Evolutionary conservation across 176 grass and related monocot genomes (phyloP).

Genomic region (Tillandsia fasciculata): DNA sequence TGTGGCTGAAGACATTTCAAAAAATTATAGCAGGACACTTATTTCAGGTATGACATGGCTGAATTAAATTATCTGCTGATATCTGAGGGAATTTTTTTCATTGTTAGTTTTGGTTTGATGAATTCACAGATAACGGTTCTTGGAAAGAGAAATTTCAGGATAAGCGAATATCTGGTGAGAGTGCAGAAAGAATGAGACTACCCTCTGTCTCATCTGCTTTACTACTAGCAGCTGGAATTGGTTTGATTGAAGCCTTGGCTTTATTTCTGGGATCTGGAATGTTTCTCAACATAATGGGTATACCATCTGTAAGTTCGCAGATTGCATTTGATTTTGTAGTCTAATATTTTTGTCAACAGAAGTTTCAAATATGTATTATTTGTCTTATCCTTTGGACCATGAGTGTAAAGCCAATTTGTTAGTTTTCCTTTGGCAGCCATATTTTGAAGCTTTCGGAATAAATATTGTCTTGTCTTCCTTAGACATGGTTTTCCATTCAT

Average conservation of each 20-base stretch:
- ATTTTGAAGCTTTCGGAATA: too few species aligned
- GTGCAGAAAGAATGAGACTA: constrained; percentile 27
- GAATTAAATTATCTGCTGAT: constrained; percentile 5
- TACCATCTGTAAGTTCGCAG: constrained; percentile 54
- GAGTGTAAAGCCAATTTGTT: too few species aligned
- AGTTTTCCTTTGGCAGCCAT: too few species aligned
- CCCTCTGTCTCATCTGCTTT: constrained; percentile 48
- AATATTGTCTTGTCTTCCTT: too few species aligned
- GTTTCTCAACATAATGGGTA: constrained; percentile 66
- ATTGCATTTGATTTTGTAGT: too few species aligned
- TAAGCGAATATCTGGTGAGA: background rate
- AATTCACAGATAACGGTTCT: constrained; percentile 16
- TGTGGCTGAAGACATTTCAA: constrained; percentile 71
- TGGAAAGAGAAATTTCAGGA: constrained; percentile 8
- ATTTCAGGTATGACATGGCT: constrained; percentile 14
- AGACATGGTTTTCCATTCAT: too few species aligned
- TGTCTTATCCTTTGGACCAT: too few species aligned
- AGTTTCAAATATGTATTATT: too few species aligned
- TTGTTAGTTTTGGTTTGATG: background rate
- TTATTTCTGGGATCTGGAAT: constrained; percentile 62
- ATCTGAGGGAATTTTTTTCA: constrained; percentile 2
- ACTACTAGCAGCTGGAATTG: constrained; percentile 47
- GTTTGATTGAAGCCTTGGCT: constrained; percentile 56
- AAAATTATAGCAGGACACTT: constrained; percentile 19
- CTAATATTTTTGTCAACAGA: too few species aligned